Evolutionary conservation across 2,329 filamentous ascomycete genomes (phyloP), one percentile per base, ranked within the genome.

Genomic region (Trichoderma citrinoviride): DNA sequence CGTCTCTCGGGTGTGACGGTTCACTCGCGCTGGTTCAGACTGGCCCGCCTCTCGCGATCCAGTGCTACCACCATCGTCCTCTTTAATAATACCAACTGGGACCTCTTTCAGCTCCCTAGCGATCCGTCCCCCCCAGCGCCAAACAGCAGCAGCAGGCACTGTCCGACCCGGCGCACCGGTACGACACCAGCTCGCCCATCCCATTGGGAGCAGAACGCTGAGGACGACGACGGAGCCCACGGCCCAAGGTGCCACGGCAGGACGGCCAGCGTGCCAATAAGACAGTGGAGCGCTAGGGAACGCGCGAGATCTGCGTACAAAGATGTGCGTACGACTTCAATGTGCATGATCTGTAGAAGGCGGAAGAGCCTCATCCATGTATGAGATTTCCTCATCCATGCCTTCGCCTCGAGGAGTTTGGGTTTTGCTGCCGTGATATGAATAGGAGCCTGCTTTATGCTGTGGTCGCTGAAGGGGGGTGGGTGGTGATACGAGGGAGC

Each of bases 231-330:
- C n/a, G 19, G 55, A 61, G 55, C 46, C 12, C 27, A 37, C 27
- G 46, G 41, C 54, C n/a, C 23, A 14, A 37, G 49, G 65, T 66
- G 61, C 33, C 65, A 66, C 60, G 17, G 52, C 64, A 66, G 33
- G 43, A 44, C 37, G 46, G 33, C 65, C 61, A 64, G 29, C 52
- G 47, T 56, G 29, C 46, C 53, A 40, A 64, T 66, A 49, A 66
- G 65, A 64, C 61, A 60, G 19, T 44, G 19, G 14, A 52, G 14
- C 54, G 46, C 61, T 58, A 60, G 65, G 65, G 37, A 66, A 55
- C 37, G 65, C 53, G 61, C 65, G 47, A 64, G 65, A 66, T 66
- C 65, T 66, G 61, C 65, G 61, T 44, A 58, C 54, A 64, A 55
- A 56, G 50, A 66, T 54, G 52, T 55, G 53, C 47, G 65, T 64